These are phyloP conservation scores for Chlamydomonas schloesseri DNA, from an alignment of 139 green algal genomes.

Conservation along the genomic window DNA sequence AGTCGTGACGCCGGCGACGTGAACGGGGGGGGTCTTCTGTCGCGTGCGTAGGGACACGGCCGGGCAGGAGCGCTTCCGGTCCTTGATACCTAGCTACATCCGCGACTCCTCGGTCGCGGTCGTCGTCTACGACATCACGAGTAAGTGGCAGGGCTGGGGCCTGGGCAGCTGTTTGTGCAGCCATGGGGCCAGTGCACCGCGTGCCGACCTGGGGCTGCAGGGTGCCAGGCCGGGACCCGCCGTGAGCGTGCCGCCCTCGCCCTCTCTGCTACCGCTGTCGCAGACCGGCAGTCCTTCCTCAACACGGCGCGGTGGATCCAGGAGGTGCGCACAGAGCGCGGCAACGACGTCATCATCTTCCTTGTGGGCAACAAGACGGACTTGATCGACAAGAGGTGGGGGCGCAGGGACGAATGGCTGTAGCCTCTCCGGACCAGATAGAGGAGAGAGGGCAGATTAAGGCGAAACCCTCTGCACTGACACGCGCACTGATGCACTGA, in stretches of 20 bases:
- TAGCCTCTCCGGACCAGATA: too few relatives aligned
- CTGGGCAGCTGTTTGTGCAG: too few relatives aligned
- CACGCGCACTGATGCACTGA: too few relatives aligned
- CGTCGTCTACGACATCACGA: conserved; percentile 99
- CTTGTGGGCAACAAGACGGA: conserved; percentile 99
- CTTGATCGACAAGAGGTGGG: conserved; percentile 93
- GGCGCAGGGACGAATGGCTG: too few relatives aligned
- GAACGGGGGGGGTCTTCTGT: too few relatives aligned
- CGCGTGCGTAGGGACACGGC: conserved; percentile 92
- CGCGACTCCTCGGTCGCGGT: conserved; percentile 97
- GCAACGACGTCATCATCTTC: conserved; percentile 98
- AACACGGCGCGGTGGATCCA: conserved; percentile 98
- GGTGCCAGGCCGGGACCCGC: too few relatives aligned
- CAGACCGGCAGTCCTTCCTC: conserved; percentile 95
- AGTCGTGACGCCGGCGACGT: too few relatives aligned
- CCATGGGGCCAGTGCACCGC: too few relatives aligned
- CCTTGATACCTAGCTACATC: conserved; percentile 98
- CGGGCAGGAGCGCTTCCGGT: conserved; percentile 97
- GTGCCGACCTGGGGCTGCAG: too few relatives aligned
- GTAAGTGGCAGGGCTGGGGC: conserved; percentile 62
- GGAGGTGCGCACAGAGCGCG: conserved; percentile 96
- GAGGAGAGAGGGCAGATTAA: too few relatives aligned
- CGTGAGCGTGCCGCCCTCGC: background rate
- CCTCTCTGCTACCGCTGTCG: too few relatives aligned
- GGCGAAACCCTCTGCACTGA: too few relatives aligned